Conservation (phyloP, 1,139 yeast genomes). For the Ogataea hybrid region DNA sequence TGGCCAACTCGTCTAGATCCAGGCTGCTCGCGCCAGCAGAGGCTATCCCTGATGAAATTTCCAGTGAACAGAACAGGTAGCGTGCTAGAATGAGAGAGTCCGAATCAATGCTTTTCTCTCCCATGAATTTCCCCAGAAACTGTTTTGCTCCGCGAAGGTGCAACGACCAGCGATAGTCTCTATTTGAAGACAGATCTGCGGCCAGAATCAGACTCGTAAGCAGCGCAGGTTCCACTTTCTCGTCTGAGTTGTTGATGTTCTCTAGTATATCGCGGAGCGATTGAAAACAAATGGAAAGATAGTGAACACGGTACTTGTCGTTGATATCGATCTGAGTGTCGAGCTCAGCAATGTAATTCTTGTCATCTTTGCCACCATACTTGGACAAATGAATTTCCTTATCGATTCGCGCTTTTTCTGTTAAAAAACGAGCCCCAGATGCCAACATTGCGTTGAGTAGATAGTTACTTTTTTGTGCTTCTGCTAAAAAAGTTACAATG, state of each 20-base stretch:
- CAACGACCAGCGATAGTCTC: conserved; percentile 55
- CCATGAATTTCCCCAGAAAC: conserved; percentile 43
- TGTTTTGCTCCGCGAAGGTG: conserved; percentile 65
- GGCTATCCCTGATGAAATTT: conserved; percentile 52
- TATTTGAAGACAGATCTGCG: conserved; percentile 48
- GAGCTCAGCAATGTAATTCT: conserved; percentile 28
- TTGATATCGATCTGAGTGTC: conserved; percentile 31
- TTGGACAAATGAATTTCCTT: conserved; percentile 9
- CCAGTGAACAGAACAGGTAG: conserved; percentile 55
- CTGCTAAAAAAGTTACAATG: conserved; percentile 43
- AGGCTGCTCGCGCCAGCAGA: conserved; percentile 49
- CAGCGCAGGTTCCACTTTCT: conserved; percentile 54
- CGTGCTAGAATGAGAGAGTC: conserved; percentile 45
- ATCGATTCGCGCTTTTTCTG: conserved; percentile 25
- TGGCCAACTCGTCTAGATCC: conserved; percentile 45
- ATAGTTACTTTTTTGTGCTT: conserved; percentile 48
- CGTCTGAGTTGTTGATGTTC: conserved; percentile 34
- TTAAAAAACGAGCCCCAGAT: conserved; percentile 47
- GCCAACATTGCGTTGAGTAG: conserved; percentile 56
- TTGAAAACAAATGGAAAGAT: conserved; percentile 49
- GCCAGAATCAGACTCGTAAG: conserved; percentile 55
- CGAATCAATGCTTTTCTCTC: conserved; percentile 21
- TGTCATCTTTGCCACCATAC: conserved; percentile 5
- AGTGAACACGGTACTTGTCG: conserved; percentile 46
- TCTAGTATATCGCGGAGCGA: conserved; percentile 39